Conservation (phyloP, 805 yeast species). For the Candida tibetensis region DNA sequence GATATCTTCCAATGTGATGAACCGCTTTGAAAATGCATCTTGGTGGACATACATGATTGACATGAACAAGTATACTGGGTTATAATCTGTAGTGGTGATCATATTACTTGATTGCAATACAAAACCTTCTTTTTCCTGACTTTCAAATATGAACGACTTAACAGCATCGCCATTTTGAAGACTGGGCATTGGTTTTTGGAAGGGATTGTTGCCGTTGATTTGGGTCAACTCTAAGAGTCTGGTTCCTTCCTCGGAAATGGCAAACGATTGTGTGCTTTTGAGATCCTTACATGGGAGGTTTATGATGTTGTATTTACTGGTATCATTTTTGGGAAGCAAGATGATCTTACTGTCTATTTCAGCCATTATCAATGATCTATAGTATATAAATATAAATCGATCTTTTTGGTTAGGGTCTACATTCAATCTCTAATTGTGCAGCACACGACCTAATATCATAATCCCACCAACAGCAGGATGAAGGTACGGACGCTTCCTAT, state of each 20-base stretch:
- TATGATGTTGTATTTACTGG: too few relatives aligned
- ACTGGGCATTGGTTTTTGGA: slow-evolving; percentile 16
- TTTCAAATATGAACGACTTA: slow-evolving; percentile 39
- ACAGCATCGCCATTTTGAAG: slow-evolving; percentile 29
- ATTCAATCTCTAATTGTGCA: background rate
- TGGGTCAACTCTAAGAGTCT: slow-evolving; percentile 40
- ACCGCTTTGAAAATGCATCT: slow-evolving; percentile 25
- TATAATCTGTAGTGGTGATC: slow-evolving; percentile 40
- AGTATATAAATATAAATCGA: too few relatives aligned
- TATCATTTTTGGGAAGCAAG: too few relatives aligned
- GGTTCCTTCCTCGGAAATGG: slow-evolving; percentile 1
- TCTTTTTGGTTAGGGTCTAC: too few relatives aligned
- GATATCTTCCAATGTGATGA: slow-evolving; percentile 44
- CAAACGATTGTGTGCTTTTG: slow-evolving; percentile 3
- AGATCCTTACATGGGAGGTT: background rate
- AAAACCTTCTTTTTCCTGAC: slow-evolving; percentile 23
- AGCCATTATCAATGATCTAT: too few relatives aligned
- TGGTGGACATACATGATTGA: slow-evolving; percentile 27
- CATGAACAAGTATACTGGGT: slow-evolving; percentile 39
- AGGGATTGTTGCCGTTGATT: slow-evolving; percentile 37
- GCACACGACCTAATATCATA: slow-evolving; percentile 11
- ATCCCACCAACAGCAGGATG: slow-evolving; percentile 47
- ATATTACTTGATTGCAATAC: slow-evolving; percentile 41
- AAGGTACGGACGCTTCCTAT: slow-evolving; percentile 43
- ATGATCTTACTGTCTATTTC: too few relatives aligned